Evolutionary conservation across 805 yeast genomes (phyloP), one percentile per base, ranked within the genome.

Genomic region (Wickerhamiella vanderwaltii): DNA sequence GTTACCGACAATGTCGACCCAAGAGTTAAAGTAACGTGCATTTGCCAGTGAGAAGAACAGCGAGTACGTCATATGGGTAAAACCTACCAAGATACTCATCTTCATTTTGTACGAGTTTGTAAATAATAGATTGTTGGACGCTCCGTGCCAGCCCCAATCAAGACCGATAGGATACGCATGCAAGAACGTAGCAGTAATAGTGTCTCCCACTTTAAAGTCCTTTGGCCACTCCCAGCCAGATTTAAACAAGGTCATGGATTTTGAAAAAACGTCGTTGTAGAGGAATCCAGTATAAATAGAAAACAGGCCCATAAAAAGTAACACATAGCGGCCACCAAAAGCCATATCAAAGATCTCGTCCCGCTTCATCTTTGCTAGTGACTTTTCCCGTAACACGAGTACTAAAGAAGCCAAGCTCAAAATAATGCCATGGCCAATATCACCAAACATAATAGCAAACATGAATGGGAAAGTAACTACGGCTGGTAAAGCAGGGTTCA

Each of bases 361-460:
- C 54, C 86, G 71, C 50, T 76, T 72, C 71, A 78, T 71, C 25
- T 67, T 66, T 12, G 70, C 75, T 35, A 91, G 70, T 43, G 69
- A 66, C 46, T 65, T 69, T 61, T 91, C 98, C 56, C 79, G 77
- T 41, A 75, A 50, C 7, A 88, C 85, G 52, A 91, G 63, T 20
- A 64, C 63, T 30, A 73, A 62, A 1, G 93, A 94, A 15, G 83
- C 82, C 43, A 81, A 60, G 36, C 79, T 68, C 57, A 91, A 66
- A 40, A 91, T 75, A 41, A 86, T 69, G 5, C 97, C 98, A 62
- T 91, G 98, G 17, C 98, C 98, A 45, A 86, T 62, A 66, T 91
- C 98, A 66, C 98, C 98, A 67, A 91, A 91, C 98, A 91, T 91
- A 51, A 91, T 81, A 17, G 98, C 96, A 65, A 91, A 91, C 94